Conservation (phyloP, 2,329 filamentous ascomycete species). For the Hymenoscyphus occultus region DNA sequence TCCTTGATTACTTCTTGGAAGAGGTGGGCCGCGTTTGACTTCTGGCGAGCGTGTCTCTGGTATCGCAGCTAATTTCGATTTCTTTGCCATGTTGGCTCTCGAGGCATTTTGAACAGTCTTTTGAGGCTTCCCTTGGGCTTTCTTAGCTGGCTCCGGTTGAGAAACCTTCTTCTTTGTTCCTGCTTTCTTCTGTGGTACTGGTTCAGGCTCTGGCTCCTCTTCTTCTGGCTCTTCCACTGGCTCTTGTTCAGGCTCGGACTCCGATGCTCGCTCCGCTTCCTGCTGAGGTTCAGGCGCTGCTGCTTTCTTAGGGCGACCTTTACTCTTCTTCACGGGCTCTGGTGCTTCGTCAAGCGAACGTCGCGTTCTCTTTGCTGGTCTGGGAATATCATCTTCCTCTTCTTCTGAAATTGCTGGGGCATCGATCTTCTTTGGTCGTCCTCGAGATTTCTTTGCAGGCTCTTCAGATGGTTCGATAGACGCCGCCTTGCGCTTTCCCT, state of each 20-base stretch:
- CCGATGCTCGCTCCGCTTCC: not conserved
- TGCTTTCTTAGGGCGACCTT: constrained; percentile 28
- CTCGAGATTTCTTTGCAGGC: constrained; percentile 19
- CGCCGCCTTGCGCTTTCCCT: constrained; percentile 25
- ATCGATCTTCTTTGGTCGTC: constrained; percentile 30
- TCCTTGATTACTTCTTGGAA: constrained; percentile 46
- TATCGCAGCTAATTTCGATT: constrained; percentile 26
- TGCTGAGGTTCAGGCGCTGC: constrained; percentile 13
- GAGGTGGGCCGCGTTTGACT: constrained; percentile 35
- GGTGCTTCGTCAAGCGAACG: constrained; percentile 16
- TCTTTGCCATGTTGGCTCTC: constrained; percentile 15
- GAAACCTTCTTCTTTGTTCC: constrained; percentile 8
- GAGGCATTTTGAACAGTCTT: constrained; percentile 19
- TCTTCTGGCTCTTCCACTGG: not conserved
- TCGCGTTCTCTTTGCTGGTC: constrained; percentile 19
- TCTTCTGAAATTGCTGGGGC: constrained; percentile 15
- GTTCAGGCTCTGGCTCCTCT: constrained; percentile 11
- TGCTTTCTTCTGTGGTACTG: not conserved
- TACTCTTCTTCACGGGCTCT: constrained; percentile 30
- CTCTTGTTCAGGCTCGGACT: constrained; percentile 1
- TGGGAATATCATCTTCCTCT: constrained; percentile 29
- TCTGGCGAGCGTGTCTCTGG: constrained; percentile 29
- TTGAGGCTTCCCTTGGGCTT: constrained; percentile 22
- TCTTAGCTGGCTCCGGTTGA: constrained; percentile 17
- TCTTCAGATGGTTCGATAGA: constrained; percentile 17